Base-by-base conservation (phyloP, 768 basidiomycete genomes). In the Leccinum broughii region DNA sequence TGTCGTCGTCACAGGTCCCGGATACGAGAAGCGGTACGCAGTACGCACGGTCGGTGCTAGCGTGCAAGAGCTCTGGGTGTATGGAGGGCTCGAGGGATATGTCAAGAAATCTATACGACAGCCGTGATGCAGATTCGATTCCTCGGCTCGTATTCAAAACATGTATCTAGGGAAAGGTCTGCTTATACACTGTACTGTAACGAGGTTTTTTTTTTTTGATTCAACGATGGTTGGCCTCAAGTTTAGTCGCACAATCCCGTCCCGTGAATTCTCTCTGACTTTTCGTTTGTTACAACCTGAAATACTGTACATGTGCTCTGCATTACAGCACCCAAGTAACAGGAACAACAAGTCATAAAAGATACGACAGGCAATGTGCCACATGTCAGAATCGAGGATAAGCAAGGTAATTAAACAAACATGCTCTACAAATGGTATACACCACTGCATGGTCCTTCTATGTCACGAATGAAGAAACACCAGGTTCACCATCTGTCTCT, bases 1-100 rank as follows among this genome's bases (percentile, higher is more conserved):
- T 61, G 84, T 95, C 10, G 76, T 79, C 22, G 82, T 97, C 54
- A 71, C 60, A 28, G 75, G 70, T 9, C 8, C 58, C 32, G 55
- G 72, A n/a, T 82, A 79, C 11, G 77, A 81, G 66, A 84, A 81
- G 70, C 80, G 76, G 63, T 90, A 96, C 70, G 64, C 68, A 17
- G 83, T 94, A 15, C 84, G 89, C 39, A 84, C 88, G 10, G 89
- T 99, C 6, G 97, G 97, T 10, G 79, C 86, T 50, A 97, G 95
- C 71, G 96, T 99, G 52, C 97, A 99, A 77, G 96, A 99, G 76
- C 78, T 99, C 48, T 98, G 97, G 97, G 81, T 95, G 14, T 95
- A 93, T 64, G 95, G 93, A 8, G 95, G 95, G 7, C 74, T 98
- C 58, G 96, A 98, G 68, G 94, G 94, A 2, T 97, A 87, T 72